A percentile compares a stretch with the other conserved stretches of the same genome.
Conservation (phyloP, 2,329 filamentous ascomycete genomes). For the Geosmithia putterillii region DNA sequence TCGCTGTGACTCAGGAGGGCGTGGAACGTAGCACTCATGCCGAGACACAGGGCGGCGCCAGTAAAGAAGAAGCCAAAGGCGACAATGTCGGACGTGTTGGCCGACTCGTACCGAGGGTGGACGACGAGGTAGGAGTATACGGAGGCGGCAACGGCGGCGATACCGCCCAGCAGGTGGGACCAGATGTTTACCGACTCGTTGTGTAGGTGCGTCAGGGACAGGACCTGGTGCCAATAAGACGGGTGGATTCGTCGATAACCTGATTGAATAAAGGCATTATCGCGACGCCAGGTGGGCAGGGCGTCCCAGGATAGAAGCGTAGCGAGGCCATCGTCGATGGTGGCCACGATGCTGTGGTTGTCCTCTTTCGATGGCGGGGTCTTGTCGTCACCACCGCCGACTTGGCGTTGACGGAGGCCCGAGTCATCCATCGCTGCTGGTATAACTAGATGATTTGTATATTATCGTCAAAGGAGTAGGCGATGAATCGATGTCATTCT, state of each 20-base stretch:
- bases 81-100: slow-evolving; percentile 49
- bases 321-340: background rate
- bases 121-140: slow-evolving; percentile 43
- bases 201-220: slow-evolving; percentile 40
- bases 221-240: slow-evolving; percentile 32
- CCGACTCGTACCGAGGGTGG: slow-evolving; percentile 52
- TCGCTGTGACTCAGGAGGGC: slow-evolving; percentile 76
- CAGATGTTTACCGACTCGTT: slow-evolving; percentile 54
- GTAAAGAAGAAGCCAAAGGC: slow-evolving; percentile 71
- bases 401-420: background rate
- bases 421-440: background rate
- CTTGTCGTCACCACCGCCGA: background rate
- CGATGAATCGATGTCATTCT: no score
- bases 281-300: slow-evolving; percentile 44
- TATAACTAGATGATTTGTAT: no score
- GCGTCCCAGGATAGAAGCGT: slow-evolving; percentile 42
- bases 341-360: background rate
- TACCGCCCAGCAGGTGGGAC: slow-evolving; percentile 52
- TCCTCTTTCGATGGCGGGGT: background rate
- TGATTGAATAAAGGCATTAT: slow-evolving; percentile 42
- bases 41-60: slow-evolving; percentile 60
- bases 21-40: slow-evolving; percentile 79
- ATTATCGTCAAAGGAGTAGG: no score
- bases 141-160: slow-evolving; percentile 40
- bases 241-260: slow-evolving; percentile 40